Base-by-base conservation (phyloP, 2,329 filamentous ascomycete genomes). In the Drechslerella coelobrocha region DNA sequence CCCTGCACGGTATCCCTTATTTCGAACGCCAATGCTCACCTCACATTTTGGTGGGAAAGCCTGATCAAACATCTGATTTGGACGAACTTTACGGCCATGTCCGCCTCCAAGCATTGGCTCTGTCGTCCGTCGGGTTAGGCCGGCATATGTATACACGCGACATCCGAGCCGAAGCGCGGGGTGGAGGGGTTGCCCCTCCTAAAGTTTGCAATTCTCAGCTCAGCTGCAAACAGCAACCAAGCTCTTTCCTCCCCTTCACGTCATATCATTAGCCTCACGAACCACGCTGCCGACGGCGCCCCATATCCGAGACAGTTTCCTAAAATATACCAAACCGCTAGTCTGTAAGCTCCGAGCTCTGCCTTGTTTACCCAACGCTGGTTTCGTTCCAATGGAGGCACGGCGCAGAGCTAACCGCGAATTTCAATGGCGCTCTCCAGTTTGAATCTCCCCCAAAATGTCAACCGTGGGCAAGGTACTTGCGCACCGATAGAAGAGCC, bases 401-500 rank as follows among this genome's bases (percentile, higher is more conserved):
- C n/a, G n/a, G n/a, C n/a, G n/a, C n/a, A n/a, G n/a, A n/a, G n/a
- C n/a, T n/a, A n/a, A n/a, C n/a, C n/a, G n/a, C n/a, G n/a, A n/a
- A n/a, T n/a, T n/a, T n/a, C n/a, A n/a, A n/a, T n/a, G n/a, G n/a
- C n/a, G n/a, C n/a, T n/a, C n/a, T n/a, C n/a, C n/a, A n/a, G n/a
- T n/a, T 37, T 57, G 52, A 19, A 27, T 57, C 39, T 37, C 39
- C 24, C 51, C 41, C 41, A 63, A 61, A 17, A 75, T 75, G 74
- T 81, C 81, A 73, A 84, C 83, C 54, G 81, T 78, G 75, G 83
- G 83, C 78, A 83, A 84, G 82, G 83, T 84, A 76, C 69, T 79
- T 77, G 45, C 61, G 56, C 52, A 60, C 47, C 50, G 10, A 27
- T 43, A 10, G 26, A 51, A 37, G 2, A 17, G 24, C 37, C 43